These are phyloP conservation scores for Euphorbia peplus DNA, from an alignment of 345 rosid genomes.

Conservation along the genomic window DNA sequence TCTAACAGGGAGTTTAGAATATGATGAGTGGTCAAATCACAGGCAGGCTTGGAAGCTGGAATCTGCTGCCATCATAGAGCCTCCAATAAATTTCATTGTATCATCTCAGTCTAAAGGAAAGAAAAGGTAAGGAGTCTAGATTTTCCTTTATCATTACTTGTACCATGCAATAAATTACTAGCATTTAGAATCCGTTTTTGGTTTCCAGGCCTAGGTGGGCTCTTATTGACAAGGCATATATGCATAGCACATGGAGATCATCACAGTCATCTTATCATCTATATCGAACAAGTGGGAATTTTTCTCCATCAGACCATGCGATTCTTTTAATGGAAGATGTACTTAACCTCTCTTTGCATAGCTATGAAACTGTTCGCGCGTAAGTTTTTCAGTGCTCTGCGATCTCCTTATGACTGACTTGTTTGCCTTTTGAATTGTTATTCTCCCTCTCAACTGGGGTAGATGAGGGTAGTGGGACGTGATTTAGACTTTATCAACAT, in stretches of 20 bases:
- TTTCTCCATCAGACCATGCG: constrained; percentile 71
- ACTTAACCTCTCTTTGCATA: constrained; percentile 76
- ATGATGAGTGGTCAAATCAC: constrained; percentile 95
- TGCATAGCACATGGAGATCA: constrained; percentile 96
- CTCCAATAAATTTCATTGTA: constrained; percentile 86
- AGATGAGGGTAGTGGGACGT: not conserved
- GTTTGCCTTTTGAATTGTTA: not conserved
- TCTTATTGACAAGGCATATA: constrained; percentile 84
- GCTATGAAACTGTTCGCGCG: constrained; percentile 92
- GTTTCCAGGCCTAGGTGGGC: constrained; percentile 95
- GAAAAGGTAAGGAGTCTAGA: constrained; percentile 55
- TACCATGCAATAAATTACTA: constrained; percentile 7
- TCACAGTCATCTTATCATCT: constrained; percentile 92
- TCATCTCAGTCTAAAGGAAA: constrained; percentile 81
- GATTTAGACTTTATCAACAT: not conserved
- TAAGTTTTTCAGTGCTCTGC: constrained; percentile 44
- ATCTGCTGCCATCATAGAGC: constrained; percentile 93
- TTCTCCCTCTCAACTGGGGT: not conserved
- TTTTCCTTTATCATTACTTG: constrained; percentile 12
- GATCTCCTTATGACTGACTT: constrained; percentile 7
- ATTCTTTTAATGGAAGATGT: constrained; percentile 78
- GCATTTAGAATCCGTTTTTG: constrained; percentile 18
- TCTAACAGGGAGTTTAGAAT: constrained; percentile 82
- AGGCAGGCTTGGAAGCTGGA: constrained; percentile 99
- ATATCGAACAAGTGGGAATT: constrained; percentile 69